Conservation (phyloP, 2,329 filamentous ascomycete species). For the Claviceps fusiformis region DNA sequence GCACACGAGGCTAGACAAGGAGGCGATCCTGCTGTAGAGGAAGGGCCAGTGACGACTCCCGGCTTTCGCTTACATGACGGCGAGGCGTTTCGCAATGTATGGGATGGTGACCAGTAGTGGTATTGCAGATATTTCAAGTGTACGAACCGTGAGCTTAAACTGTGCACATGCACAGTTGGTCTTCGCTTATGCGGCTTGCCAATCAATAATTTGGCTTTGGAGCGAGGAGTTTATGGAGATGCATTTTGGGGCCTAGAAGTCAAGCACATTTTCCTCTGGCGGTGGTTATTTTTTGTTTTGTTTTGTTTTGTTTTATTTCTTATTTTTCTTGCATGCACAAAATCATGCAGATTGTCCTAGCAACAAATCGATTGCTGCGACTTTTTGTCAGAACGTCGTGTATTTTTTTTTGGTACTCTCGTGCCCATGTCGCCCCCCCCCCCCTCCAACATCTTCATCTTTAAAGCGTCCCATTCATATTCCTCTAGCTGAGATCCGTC, state of each 20-base stretch:
- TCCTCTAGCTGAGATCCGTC: not conserved
- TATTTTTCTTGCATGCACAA: not conserved
- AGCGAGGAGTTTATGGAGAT: constrained; percentile 15
- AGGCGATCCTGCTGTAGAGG: constrained; percentile 6
- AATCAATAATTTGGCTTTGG: constrained; percentile 6
- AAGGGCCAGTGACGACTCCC: constrained; percentile 4
- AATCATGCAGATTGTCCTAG: not conserved
- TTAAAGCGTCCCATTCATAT: too few relatives aligned
- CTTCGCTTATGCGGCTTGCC: not conserved
- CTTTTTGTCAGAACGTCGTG: not conserved
- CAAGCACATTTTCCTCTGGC: not conserved
- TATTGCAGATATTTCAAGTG: not conserved
- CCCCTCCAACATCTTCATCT: too few relatives aligned
- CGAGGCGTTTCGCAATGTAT: constrained; percentile 35
- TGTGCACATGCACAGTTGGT: not conserved
- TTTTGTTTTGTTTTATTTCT: not conserved
- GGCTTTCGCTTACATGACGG: constrained; percentile 21
- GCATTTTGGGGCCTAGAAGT: not conserved
- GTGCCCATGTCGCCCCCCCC: too few relatives aligned
- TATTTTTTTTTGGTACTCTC: too few relatives aligned
- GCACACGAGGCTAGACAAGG: constrained; percentile 7
- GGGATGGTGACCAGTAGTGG: constrained; percentile 12
- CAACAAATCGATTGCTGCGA: not conserved
- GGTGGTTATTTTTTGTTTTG: not conserved
- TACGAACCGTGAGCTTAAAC: not conserved